phyloP scores from a whole-genome alignment of 2,329 filamentous ascomycete species.

The Pseudocercospora eumusae region DNA sequence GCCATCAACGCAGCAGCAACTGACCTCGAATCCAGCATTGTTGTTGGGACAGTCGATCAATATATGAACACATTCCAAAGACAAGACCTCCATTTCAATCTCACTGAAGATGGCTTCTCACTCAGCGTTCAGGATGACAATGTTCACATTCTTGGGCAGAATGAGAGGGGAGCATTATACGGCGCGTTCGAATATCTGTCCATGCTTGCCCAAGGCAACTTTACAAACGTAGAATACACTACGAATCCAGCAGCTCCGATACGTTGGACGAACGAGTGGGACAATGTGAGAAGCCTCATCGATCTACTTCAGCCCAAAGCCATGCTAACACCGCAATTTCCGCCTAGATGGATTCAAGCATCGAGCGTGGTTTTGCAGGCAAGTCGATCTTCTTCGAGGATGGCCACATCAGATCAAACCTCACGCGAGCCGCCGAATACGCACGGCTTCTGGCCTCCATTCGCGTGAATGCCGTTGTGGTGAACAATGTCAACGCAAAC shows the following conservation, averaged over 20 bases:
- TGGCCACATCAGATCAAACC: slow-evolving; percentile 58
- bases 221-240: slow-evolving; percentile 50
- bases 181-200: slow-evolving; percentile 70
- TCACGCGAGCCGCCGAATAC: slow-evolving; percentile 62
- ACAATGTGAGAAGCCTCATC: slow-evolving; percentile 66
- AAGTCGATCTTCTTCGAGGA: slow-evolving; percentile 67
- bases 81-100: slow-evolving; percentile 30
- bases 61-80: slow-evolving; percentile 42
- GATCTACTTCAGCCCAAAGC: background rate
- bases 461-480: slow-evolving; percentile 64
- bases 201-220: slow-evolving; percentile 61
- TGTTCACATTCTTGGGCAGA: slow-evolving; percentile 63
- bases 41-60: slow-evolving; percentile 54
- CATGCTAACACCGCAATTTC: background rate
- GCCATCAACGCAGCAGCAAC: slow-evolving; percentile 37
- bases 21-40: slow-evolving; percentile 41
- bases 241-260: slow-evolving; percentile 63
- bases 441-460: slow-evolving; percentile 68
- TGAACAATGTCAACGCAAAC: slow-evolving; percentile 75
- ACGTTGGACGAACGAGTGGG: slow-evolving; percentile 73
- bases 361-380: slow-evolving; percentile 69
- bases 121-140: slow-evolving; percentile 51
- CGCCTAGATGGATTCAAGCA: slow-evolving; percentile 33
- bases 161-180: slow-evolving; percentile 68
- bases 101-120: slow-evolving; percentile 63